Base-by-base conservation (phyloP, 2,329 filamentous ascomycete species). In the Dactylellina leptospora region DNA sequence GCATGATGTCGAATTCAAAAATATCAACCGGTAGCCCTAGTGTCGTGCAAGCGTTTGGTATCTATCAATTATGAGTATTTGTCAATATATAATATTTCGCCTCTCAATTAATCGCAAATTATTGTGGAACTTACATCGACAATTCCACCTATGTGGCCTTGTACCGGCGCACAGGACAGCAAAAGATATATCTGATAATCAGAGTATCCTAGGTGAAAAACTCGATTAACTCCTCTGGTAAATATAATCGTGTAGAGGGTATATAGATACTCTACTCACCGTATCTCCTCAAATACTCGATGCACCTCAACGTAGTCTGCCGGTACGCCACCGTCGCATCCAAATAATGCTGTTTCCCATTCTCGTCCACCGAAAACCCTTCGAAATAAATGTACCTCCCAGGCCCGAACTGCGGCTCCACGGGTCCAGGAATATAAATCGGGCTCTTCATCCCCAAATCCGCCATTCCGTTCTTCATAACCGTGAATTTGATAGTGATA, bases 1-100 rank as follows among this genome's bases (percentile, higher is more conserved):
- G 91, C 48, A 87, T 86, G 75, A 96, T 93, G 78, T 96, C 92
- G 80, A 97, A 96, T 78, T 95, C 91, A 77, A 97, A 97, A 58
- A 97, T 96, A 80, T 96, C 93, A 84, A 96, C 91, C 0, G 93
- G 93, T 59, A 96, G 78, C 0, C 92, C 92, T 69, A 96, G 82
- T 0, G 93, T 96, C 2, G 92, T 96, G 78, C 93, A 96, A 0
- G 90, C 91, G 78, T 96, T 96, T 0, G 92, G 92, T 51, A 96
- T 91, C 79, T 80, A 68, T 6, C 16, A 9, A 50, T 11, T 27
- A 36, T 36, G n/a, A 47, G n/a, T n/a, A 16, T 33, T 20, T 6
- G 6, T 51, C 18, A 22, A 58, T 13, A 23, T 22, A 25, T 16
- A 22, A 58, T 13, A 23, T 22, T 10, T 23, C 44, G 42, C 58